phyloP scores from a whole-genome alignment of 2,329 filamentous ascomycete genomes.

The Clarireedia homoeocarpa region DNA sequence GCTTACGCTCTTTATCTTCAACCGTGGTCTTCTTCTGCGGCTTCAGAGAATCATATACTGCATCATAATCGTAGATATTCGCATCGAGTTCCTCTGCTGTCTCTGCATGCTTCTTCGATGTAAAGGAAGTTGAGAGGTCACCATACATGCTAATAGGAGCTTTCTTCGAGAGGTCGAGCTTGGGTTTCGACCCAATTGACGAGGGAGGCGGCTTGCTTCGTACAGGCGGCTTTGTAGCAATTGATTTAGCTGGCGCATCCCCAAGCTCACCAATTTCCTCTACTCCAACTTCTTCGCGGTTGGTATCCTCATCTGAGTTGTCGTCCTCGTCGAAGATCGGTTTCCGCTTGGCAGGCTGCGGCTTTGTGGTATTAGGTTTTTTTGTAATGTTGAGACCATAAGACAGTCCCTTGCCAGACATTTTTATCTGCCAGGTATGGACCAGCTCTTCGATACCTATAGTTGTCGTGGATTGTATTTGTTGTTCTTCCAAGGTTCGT shows the following conservation, averaged over 20 bases:
- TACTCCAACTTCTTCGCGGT: conserved; percentile 32
- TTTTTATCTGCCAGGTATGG: conserved; percentile 12
- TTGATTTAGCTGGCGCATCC: conserved; percentile 35
- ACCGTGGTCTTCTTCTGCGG: conserved; percentile 49
- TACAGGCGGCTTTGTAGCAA: conserved; percentile 26
- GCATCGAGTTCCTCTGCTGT: conserved; percentile 61
- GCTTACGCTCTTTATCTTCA: conserved; percentile 51
- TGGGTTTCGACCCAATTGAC: conserved; percentile 25
- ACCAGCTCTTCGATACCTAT: neutral
- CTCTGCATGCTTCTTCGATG: conserved; percentile 55
- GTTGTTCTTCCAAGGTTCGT: no score
- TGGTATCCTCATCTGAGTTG: conserved; percentile 46
- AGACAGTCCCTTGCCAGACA: conserved; percentile 35
- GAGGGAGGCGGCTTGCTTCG: conserved; percentile 28
- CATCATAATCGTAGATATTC: conserved; percentile 79
- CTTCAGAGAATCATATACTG: conserved; percentile 70
- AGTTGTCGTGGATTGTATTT: neutral
- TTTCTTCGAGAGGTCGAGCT: conserved; percentile 17
- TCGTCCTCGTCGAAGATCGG: conserved; percentile 52
- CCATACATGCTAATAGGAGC: conserved; percentile 43
- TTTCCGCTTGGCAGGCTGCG: conserved; percentile 43
- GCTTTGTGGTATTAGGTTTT: conserved; percentile 42
- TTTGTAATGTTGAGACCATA: conserved; percentile 55
- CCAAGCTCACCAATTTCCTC: conserved; percentile 56
- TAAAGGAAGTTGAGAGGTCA: conserved; percentile 58